phyloP scores from a whole-genome alignment of 768 basidiomycete genomes.

The Naganishia onofrii region DNA sequence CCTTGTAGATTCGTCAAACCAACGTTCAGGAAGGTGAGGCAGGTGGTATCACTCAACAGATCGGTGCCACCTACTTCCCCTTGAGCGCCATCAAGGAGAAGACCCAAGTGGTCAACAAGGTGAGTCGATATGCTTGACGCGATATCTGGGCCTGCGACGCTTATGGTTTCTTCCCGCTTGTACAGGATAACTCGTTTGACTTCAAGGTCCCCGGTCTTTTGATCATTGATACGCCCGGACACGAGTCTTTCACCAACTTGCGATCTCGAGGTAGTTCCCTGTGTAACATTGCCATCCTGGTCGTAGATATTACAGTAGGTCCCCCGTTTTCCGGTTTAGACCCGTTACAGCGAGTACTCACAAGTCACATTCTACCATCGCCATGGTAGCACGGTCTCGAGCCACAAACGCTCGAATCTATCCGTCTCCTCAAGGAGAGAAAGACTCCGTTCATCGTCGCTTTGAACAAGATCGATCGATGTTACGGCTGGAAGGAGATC shows the following conservation, averaged over 20 bases:
- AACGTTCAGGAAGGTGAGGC: conserved; percentile 99
- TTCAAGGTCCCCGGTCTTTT: conserved; percentile 96
- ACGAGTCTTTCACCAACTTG: conserved; percentile 97
- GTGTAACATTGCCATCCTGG: conserved; percentile 97
- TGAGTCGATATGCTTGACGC: conserved; percentile 44
- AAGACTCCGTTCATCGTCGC: conserved; percentile 99
- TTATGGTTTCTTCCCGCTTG: neutral
- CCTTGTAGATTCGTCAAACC: conserved; percentile 87
- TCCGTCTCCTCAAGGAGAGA: conserved; percentile 81
- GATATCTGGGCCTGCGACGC: neutral
- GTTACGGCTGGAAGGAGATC: conserved; percentile 89
- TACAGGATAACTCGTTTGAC: conserved; percentile 74
- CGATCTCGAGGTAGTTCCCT: conserved; percentile 92
- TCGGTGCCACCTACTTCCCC: conserved; percentile 99
- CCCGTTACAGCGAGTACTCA: neutral
- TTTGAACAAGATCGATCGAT: conserved; percentile 98
- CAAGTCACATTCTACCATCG: neutral
- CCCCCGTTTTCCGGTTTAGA: too few relatives aligned
- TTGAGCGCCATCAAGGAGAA: conserved; percentile 89
- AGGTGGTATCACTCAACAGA: conserved; percentile 99
- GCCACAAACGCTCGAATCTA: conserved; percentile 94
- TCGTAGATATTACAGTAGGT: conserved; percentile 92
- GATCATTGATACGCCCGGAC: conserved; percentile 96
- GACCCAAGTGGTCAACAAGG: conserved; percentile 88
- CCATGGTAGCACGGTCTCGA: conserved; percentile 80